Percentiles rank a stretch among this genome's conserved stretches.
Evolutionary conservation across 2,329 filamentous ascomycete genomes (phyloP).

Genomic region (Claviceps spartinae): DNA sequence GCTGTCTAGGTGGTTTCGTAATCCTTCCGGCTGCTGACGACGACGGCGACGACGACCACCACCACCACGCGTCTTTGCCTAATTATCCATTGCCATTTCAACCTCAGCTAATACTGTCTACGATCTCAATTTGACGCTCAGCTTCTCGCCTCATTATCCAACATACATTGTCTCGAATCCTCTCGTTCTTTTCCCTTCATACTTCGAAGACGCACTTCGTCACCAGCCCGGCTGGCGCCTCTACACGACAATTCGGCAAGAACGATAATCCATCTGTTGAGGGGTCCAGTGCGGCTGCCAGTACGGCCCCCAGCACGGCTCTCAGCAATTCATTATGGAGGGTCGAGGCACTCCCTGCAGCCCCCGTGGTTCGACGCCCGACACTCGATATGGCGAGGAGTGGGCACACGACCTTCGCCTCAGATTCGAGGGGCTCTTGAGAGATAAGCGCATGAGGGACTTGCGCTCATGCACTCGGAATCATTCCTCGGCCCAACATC

Average conservation of each 20-base stretch:
- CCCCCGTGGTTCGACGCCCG: conserved; percentile 13
- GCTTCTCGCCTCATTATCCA: not conserved
- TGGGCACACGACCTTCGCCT: conserved; percentile 68
- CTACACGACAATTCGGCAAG: not conserved
- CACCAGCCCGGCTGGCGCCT: not conserved
- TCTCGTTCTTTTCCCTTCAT: not conserved
- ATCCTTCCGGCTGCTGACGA: conserved; percentile 10
- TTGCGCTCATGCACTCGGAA: conserved; percentile 43
- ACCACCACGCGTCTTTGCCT: conserved; percentile 1
- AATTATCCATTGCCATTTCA: too few relatives aligned
- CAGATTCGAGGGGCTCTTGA: conserved; percentile 77
- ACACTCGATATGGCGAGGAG: conserved; percentile 47
- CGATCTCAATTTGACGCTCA: not conserved
- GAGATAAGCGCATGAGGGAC: conserved; percentile 76
- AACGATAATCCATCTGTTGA: not conserved
- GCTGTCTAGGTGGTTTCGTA: not conserved
- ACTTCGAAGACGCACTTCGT: not conserved
- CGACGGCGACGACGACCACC: not conserved
- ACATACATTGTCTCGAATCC: not conserved
- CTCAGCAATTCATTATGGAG: conserved; percentile 19
- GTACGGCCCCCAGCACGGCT: too few relatives aligned
- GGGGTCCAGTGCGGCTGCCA: too few relatives aligned
- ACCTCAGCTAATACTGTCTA: too few relatives aligned
- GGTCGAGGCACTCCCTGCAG: conserved; percentile 22
- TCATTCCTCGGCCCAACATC: conserved; percentile 44